Base-by-base conservation (phyloP, 192 early-diverging fungal genomes). In the Mortierella claussenii region DNA sequence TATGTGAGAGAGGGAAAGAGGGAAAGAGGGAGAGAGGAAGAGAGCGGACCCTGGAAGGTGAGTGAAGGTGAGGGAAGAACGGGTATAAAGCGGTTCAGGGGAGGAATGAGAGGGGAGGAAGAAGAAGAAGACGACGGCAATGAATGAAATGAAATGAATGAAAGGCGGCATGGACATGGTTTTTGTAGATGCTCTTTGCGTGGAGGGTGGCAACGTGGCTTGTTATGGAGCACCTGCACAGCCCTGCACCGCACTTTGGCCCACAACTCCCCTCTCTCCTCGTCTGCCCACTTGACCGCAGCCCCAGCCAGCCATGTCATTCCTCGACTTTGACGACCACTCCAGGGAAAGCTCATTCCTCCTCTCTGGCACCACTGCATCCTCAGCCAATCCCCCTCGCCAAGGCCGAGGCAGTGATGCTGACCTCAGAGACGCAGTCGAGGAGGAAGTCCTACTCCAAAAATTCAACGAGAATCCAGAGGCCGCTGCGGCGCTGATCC, bases 391-490 rank as follows among this genome's bases (percentile, higher is more conserved):
- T 17, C 13, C 45, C 28, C 46, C 18, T 37, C 66, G 13, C 10
- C 47, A 23, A 17, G n/a, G 24, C 11, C 46, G 4, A 49, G 3
- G n/a, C n/a, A n/a, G n/a, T n/a, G n/a, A n/a, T n/a, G n/a, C n/a
- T n/a, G n/a, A n/a, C n/a, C n/a, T n/a, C n/a, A 27, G 49, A n/a
- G 71, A 75, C 26, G 54, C 37, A 2, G 65, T 45, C 17, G 65
- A 78, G 26, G 76, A 79, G 47, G 68, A 79, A 31, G 49, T 59
- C 6, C 75, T 78, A n/a, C 26, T n/a, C n/a, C n/a, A n/a, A n/a
- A n/a, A n/a, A 50, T 70, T 85, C 42, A 73, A 75, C 46, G 70
- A 78, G 60, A 73, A 85, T 53, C 81, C 81, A 17, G 34, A 80
- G 37, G 79, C 79, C 1, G 81, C 81, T 24, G 26, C 57, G 47